Evolutionary conservation across 2,329 filamentous ascomycete species (phyloP), one percentile per base, ranked within the genome.

Genomic region (Colletotrichum costaricense): DNA sequence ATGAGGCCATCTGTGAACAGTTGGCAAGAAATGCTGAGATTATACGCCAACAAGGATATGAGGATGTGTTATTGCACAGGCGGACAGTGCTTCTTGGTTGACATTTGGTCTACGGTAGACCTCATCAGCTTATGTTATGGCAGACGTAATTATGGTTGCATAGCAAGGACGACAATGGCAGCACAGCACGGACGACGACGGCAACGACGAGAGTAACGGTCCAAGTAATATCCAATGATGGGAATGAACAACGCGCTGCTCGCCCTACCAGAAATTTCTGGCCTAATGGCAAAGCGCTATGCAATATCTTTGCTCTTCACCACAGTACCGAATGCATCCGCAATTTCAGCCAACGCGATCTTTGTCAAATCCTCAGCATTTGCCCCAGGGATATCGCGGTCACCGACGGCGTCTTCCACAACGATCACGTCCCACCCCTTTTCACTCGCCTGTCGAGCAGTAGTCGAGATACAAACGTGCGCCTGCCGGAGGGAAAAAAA

Each of bases 391-490:
- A 93, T 92, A 78, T 93, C 86, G 8, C 92, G 81, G 79, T 93
- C 91, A 0, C 92, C 92, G 52, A 93, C 87, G 0, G 85, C 90
- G 78, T 93, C 92, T 76, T 88, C 84, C 0, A 86, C 88, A 24
- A 93, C 78, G 1, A 93, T 68, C 33, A 93, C 88, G 78, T 93
- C 90, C 78, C 90, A 93, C 0, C 91, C 92, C 49, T 85, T 83
- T 78, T 93, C 88, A 7, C 82, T 84, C 1, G 84, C 92, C 65
- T 91, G 87, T 59, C 92, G 83, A 0, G 91, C 89, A 0, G 92
- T 93, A 0, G 90, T 90, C 84, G 72, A 93, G 81, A 85, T 90
- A 89, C 84, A 86, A 1, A 93, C 88, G 79, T 93, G 92, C 2
- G 92, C 90, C 88, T 88, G 42, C 14, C 35, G 35, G 6, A 16